Conservation (phyloP, 2,329 filamentous ascomycete genomes). For the Pseudogymnoascus destructans region DNA sequence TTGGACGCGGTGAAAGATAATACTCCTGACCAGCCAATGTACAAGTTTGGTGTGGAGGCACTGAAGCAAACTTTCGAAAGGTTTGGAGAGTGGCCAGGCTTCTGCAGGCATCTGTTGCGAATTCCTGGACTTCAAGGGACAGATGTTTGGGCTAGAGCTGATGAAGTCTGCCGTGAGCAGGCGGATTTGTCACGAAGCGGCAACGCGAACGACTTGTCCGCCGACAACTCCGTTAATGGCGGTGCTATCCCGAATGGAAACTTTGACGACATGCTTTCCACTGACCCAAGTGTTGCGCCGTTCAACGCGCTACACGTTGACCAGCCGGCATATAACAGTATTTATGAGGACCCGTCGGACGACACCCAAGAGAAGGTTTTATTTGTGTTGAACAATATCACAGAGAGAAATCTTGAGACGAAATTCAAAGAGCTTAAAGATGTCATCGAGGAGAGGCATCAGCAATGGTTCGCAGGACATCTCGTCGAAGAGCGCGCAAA, state of each 20-base stretch:
- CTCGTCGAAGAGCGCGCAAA: constrained; percentile 93
- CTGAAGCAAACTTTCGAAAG: constrained; percentile 76
- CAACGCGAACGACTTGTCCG: constrained; percentile 35
- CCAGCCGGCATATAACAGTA: constrained; percentile 44
- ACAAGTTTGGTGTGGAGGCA: constrained; percentile 93
- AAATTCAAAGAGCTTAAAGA: constrained; percentile 75
- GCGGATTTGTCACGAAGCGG: constrained; percentile 44
- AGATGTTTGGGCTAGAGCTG: constrained; percentile 69
- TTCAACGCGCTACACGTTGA: constrained; percentile 74
- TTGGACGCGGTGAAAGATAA: constrained; percentile 89
- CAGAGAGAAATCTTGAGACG: constrained; percentile 69
- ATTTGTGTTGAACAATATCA: constrained; percentile 94
- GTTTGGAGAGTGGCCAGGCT: constrained; percentile 87
- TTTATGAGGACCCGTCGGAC: constrained; percentile 71
- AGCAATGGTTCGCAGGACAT: constrained; percentile 94
- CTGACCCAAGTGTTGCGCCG: constrained; percentile 51
- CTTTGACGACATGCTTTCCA: constrained; percentile 44
- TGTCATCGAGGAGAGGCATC: constrained; percentile 65
- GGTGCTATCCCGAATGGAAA: constrained; percentile 55
- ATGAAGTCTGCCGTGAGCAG: constrained; percentile 62
- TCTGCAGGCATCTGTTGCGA: constrained; percentile 73
- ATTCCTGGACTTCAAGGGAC: constrained; percentile 74
- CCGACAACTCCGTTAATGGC: constrained; percentile 30
- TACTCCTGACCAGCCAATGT: constrained; percentile 76
- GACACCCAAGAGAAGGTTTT: constrained; percentile 86